A percentile compares a stretch with the other conserved stretches of the same genome.
phyloP scores from a whole-genome alignment of 2,329 filamentous ascomycete species.

The Calonectria pteridis region DNA sequence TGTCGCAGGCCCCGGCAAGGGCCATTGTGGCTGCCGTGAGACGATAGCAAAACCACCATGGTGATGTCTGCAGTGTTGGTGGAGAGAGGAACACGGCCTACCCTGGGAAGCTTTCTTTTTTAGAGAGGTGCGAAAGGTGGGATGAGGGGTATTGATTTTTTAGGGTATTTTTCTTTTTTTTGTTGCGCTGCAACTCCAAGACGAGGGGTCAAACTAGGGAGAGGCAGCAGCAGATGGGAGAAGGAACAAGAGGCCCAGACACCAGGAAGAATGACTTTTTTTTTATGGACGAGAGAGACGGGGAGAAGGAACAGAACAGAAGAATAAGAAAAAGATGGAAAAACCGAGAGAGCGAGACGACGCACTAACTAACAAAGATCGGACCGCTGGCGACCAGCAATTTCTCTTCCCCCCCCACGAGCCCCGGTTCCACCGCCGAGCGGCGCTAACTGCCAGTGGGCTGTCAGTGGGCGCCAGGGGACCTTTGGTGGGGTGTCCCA shows the following conservation, averaged over 20 bases:
- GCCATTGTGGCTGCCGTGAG: conserved; percentile 7
- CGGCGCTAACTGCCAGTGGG: conserved; percentile 6
- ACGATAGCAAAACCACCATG: conserved; percentile 15
- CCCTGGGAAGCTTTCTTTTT: conserved; percentile 16
- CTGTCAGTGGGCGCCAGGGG: conserved; percentile 13
- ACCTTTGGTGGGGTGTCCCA: conserved; percentile 14
- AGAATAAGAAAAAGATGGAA: conserved; percentile 24
- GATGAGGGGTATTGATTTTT: conserved; percentile 28
- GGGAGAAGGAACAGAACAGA: not conserved
- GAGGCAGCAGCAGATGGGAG: conserved; percentile 43
- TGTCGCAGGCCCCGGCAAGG: not conserved
- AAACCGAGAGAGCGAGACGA: conserved; percentile 11
- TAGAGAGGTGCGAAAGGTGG: not conserved
- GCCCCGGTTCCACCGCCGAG: conserved; percentile 25
- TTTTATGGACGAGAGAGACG: not conserved
- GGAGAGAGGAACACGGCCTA: conserved; percentile 10
- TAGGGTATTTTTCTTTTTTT: conserved; percentile 13
- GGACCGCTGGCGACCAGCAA: conserved; percentile 26
- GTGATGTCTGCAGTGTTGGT: not conserved
- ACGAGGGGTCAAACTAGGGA: conserved; percentile 37
- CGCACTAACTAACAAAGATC: conserved; percentile 10
- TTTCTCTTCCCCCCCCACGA: conserved; percentile 27
- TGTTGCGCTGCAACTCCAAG: conserved; percentile 29
- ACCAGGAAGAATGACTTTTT: conserved; percentile 21
- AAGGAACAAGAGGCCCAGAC: conserved; percentile 6